Conservation (phyloP, 1,284 basidiomycete genomes). For the Rhodotorula sp. region DNA sequence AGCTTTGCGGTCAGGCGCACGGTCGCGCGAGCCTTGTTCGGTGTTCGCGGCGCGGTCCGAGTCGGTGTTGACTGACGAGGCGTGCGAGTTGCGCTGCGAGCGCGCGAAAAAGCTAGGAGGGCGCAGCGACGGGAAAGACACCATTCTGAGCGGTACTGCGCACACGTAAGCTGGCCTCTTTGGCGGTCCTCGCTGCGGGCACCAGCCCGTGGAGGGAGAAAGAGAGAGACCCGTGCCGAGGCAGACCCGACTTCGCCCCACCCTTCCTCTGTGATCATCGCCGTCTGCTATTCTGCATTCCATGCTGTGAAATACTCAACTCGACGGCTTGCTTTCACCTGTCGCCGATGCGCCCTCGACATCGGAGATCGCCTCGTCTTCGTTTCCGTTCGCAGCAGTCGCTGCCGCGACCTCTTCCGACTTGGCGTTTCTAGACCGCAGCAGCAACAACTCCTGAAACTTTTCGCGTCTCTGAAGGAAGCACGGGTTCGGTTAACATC, state of each 20-base stretch:
- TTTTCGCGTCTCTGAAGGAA: no score
- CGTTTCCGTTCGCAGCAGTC: no score
- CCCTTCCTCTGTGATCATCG: no score
- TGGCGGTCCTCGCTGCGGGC: background rate
- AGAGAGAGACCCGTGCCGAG: background rate
- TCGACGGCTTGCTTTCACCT: no score
- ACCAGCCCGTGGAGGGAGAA: background rate
- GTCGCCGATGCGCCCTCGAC: no score
- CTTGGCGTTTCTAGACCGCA: no score
- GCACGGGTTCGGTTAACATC: no score
- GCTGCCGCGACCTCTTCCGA: no score
- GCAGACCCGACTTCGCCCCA: background rate
- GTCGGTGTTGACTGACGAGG: background rate
- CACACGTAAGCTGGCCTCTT: background rate
- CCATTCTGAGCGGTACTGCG: background rate
- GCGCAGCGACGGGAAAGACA: background rate
- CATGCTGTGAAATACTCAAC: no score
- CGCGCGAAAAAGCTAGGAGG: background rate
- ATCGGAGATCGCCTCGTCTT: no score
- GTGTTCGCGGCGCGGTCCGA: background rate
- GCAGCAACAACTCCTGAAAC: no score
- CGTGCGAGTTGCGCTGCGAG: background rate
- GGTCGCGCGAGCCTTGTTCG: background rate
- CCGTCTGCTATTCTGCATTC: no score
- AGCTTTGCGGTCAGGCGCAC: background rate